These are phyloP conservation scores for Podaxis sp. DNA, from an alignment of 768 basidiomycete species.

Conservation along the genomic window DNA sequence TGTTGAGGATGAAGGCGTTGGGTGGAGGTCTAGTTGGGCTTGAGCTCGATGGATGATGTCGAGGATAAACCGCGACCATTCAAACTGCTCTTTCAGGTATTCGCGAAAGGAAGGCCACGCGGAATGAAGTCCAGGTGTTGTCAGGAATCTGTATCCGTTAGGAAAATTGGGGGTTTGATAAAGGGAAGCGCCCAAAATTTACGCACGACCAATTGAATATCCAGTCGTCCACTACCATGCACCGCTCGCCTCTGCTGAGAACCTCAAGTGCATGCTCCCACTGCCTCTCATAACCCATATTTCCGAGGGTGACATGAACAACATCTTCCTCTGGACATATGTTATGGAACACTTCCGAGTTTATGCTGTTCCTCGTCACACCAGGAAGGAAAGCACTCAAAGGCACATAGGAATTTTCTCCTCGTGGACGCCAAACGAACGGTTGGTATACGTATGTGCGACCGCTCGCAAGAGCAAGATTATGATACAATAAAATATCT, in stretches of 20 bases:
- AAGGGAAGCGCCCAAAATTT: no score
- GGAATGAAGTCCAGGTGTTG: constrained; percentile 31
- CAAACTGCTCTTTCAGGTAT: constrained; percentile 24
- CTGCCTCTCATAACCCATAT: constrained; percentile 19
- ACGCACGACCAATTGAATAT: constrained; percentile 40
- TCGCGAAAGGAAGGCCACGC: constrained; percentile 28
- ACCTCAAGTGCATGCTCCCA: constrained; percentile 34
- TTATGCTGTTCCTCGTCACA: constrained; percentile 32
- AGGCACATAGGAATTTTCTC: constrained; percentile 34
- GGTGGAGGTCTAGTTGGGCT: constrained; percentile 26
- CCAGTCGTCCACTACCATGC: constrained; percentile 40
- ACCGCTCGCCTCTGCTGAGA: constrained; percentile 30
- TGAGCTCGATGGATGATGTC: constrained; percentile 31
- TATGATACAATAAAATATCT: constrained; percentile 42
- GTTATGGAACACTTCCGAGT: constrained; percentile 30
- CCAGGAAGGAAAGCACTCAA: constrained; percentile 40
- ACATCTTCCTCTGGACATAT: constrained; percentile 35
- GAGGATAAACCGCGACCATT: constrained; percentile 35
- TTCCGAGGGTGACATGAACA: constrained; percentile 27
- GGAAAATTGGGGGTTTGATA: background rate
- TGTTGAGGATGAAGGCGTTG: constrained; percentile 16
- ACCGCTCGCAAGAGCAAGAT: constrained; percentile 34
- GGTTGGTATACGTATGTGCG: constrained; percentile 43
- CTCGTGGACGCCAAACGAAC: constrained; percentile 40
- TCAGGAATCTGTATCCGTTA: constrained; percentile 28